Evolutionary conservation across 192 early-diverging fungal species (phyloP).

Genomic region (Coemansia sp.): DNA sequence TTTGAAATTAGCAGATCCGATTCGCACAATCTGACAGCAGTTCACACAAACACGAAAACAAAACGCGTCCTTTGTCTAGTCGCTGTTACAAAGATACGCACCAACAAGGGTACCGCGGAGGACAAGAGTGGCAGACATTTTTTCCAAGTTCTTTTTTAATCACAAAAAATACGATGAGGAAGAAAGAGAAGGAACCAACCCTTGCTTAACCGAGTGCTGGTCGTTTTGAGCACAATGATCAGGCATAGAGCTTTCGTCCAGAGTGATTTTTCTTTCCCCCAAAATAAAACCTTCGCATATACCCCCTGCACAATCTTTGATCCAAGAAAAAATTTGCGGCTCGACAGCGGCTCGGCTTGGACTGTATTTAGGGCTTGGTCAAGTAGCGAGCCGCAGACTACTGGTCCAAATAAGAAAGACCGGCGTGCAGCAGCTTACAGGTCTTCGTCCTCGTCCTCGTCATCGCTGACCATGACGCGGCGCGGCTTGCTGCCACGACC

Average conservation of each 20-base stretch:
- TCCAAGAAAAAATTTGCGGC: constrained; percentile 48
- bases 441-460: constrained; percentile 36
- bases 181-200: constrained; percentile 13
- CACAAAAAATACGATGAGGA: constrained; percentile 7
- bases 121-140: constrained; percentile 57
- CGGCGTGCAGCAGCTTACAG: background rate
- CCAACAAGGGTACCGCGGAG: constrained; percentile 57
- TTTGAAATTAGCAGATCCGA: background rate
- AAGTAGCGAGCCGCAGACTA: constrained; percentile 12
- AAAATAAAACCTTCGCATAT: background rate
- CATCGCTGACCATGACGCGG: constrained; percentile 34
- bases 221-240: background rate
- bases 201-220: background rate
- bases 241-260: background rate
- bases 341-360: constrained; percentile 13
- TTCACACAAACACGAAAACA: background rate
- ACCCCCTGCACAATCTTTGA: constrained; percentile 6
- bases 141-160: constrained; percentile 5
- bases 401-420: background rate
- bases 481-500: constrained; percentile 35
- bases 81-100: constrained; percentile 24
- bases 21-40: background rate
- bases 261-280: background rate
- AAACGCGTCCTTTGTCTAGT: background rate
- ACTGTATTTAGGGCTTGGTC: background rate